Evolutionary conservation across 108 stramenopile genomes (phyloP).

Genomic region (Nitzschia putrida): DNA sequence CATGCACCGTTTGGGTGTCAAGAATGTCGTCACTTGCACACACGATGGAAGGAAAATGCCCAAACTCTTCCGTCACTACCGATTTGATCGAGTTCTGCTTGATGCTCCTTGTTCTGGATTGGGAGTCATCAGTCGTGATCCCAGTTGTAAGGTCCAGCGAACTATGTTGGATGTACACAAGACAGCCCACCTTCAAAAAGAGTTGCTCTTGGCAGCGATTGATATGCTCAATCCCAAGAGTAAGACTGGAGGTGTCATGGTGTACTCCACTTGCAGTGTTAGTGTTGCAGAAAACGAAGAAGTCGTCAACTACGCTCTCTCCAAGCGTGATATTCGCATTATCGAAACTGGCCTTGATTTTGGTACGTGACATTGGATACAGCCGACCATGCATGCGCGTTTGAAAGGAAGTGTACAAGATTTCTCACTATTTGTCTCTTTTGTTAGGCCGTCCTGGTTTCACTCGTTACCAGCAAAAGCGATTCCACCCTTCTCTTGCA

Average conservation of each 20-base stretch:
- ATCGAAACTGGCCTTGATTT: conserved; percentile 92
- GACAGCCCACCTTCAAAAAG: conserved; percentile 95
- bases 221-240: conserved; percentile 94
- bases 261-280: conserved; percentile 99
- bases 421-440: conserved; percentile 1
- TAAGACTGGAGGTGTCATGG: conserved; percentile 93
- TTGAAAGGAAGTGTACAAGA: neutral
- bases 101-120: conserved; percentile 99
- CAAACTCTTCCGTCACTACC: conserved; percentile 70
- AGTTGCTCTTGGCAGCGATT: conserved; percentile 95
- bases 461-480: conserved; percentile 88
- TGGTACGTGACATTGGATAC: conserved; percentile 47
- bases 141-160: conserved; percentile 94
- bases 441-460: conserved; percentile 86
- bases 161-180: conserved; percentile 90
- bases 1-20: conserved; percentile 95
- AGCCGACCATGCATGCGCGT: neutral
- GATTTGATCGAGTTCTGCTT: conserved; percentile 94
- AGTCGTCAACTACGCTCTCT: conserved; percentile 96
- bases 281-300: conserved; percentile 97
- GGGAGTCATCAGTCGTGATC: conserved; percentile 97
- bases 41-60: conserved; percentile 95
- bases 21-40: conserved; percentile 89
- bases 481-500: conserved; percentile 96
- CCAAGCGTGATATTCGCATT: conserved; percentile 93